Percentiles rank a stretch among this genome's conserved stretches.
Conservation (phyloP, 345 rosid species). For the Gynandropsis gynandra region DNA sequence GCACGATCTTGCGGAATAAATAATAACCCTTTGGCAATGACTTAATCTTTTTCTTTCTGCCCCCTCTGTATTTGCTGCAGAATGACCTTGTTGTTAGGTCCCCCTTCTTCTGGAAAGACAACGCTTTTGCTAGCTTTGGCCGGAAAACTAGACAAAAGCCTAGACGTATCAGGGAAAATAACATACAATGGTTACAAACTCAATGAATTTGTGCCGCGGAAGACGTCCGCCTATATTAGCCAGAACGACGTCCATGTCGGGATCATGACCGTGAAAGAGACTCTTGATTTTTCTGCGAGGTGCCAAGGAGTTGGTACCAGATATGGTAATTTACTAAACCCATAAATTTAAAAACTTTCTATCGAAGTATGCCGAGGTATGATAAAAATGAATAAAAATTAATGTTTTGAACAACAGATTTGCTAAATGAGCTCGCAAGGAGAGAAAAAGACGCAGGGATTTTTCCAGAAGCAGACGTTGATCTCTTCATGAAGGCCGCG, state of each 20-base stretch:
- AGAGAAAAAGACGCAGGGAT: conserved; percentile 83
- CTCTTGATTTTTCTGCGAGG: conserved; percentile 74
- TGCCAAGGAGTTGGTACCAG: conserved; percentile 79
- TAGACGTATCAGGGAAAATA: conserved; percentile 51
- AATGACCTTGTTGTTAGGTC: conserved; percentile 66
- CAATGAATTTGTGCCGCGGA: conserved; percentile 64
- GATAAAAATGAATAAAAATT: not conserved
- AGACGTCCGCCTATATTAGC: conserved; percentile 76
- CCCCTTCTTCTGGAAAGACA: conserved; percentile 87
- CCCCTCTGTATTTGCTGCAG: conserved; percentile 26
- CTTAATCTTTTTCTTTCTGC: no score
- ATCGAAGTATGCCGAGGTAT: no score
- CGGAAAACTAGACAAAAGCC: conserved; percentile 52
- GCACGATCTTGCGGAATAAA: no score
- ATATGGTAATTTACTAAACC: conserved; percentile 43
- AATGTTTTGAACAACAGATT: conserved; percentile 36
- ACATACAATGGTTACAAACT: conserved; percentile 55
- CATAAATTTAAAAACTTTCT: not conserved
- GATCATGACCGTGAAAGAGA: conserved; percentile 80
- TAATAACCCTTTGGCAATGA: no score
- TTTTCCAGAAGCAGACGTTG: conserved; percentile 75
- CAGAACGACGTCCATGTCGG: conserved; percentile 79
- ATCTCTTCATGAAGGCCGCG: conserved; percentile 90
- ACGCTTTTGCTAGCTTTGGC: conserved; percentile 68
- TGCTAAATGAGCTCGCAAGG: conserved; percentile 61